phyloP scores from a whole-genome alignment of 768 basidiomycete species.

The Leccinum longicurvipes region DNA sequence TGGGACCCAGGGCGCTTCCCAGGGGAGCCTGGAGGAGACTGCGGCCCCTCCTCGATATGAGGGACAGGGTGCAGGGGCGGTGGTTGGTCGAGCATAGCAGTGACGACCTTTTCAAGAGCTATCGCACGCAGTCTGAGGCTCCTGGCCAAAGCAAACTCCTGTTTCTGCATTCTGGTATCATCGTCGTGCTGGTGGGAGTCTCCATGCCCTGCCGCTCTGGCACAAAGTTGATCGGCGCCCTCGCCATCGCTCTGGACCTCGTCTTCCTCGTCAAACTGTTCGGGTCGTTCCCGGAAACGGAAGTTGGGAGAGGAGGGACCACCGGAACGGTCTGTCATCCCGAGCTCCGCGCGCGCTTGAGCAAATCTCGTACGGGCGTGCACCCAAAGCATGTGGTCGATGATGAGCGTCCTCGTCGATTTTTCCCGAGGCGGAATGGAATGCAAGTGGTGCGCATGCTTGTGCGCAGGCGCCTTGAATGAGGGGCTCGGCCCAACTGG shows the following conservation, averaged over 20 bases:
- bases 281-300: conserved; percentile 62
- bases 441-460: conserved; percentile 85
- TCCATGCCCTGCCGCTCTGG: conserved; percentile 51
- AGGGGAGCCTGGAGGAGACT: conserved; percentile 53
- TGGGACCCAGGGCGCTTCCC: conserved; percentile 28
- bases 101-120: conserved; percentile 78
- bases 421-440: conserved; percentile 85
- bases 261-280: conserved; percentile 75
- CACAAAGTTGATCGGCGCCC: conserved; percentile 39
- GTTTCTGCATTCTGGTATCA: conserved; percentile 50
- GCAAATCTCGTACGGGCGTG: conserved; percentile 78
- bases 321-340: conserved; percentile 80
- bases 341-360: conserved; percentile 81
- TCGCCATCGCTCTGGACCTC: conserved; percentile 66
- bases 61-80: conserved; percentile 57
- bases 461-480: conserved; percentile 76
- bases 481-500: conserved; percentile 11
- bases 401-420: conserved; percentile 82
- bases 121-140: conserved; percentile 70
- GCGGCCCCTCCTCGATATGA: conserved; percentile 45
- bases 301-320: conserved; percentile 61
- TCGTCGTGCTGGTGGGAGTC: conserved; percentile 54
- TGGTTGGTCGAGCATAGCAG: conserved; percentile 76
- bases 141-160: conserved; percentile 62
- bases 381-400: conserved; percentile 86